Conservation (phyloP, 2,329 filamentous ascomycete genomes). For the Fonsecaea pedrosoi region DNA sequence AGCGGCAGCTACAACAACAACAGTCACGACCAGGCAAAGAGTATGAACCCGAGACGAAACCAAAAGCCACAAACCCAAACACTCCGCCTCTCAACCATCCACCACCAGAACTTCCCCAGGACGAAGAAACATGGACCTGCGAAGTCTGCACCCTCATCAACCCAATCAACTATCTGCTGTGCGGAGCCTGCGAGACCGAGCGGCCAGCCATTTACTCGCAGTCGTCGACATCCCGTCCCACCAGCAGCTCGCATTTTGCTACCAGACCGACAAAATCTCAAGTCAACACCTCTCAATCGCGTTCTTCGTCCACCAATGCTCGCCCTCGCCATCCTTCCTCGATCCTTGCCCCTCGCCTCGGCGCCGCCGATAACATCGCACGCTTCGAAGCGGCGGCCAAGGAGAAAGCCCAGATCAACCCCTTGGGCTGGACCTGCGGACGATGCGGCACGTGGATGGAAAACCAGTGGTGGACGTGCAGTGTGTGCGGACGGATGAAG, state of each 20-base stretch:
- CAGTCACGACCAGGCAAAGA: slow-evolving; percentile 15
- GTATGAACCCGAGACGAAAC: slow-evolving; percentile 11
- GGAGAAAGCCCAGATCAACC: slow-evolving; percentile 56
- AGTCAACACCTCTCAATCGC: slow-evolving; percentile 8
- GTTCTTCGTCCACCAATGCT: not conserved
- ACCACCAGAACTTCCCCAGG: slow-evolving; percentile 13
- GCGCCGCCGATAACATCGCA: slow-evolving; percentile 49
- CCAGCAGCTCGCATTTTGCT: slow-evolving; percentile 32
- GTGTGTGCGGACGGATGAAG: slow-evolving; percentile 66
- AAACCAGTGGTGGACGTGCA: slow-evolving; percentile 69
- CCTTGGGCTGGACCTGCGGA: slow-evolving; percentile 65
- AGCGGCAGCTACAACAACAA: slow-evolving; percentile 24
- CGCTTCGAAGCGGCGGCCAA: slow-evolving; percentile 51
- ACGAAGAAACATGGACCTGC: slow-evolving; percentile 62
- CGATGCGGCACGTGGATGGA: slow-evolving; percentile 69
- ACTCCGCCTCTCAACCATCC: slow-evolving; percentile 10
- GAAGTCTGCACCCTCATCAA: slow-evolving; percentile 68
- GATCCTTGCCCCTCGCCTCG: slow-evolving; percentile 36
- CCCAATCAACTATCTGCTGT: slow-evolving; percentile 63
- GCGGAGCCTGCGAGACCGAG: slow-evolving; percentile 66
- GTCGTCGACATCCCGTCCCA: slow-evolving; percentile 22
- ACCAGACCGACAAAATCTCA: slow-evolving; percentile 1
- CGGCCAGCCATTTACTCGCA: slow-evolving; percentile 53
- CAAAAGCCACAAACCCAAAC: slow-evolving; percentile 5
- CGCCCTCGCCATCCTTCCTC: not conserved